Evolutionary conservation across 2,329 filamentous ascomycete genomes (phyloP).

Genomic region (Fusarium dlaminii): DNA sequence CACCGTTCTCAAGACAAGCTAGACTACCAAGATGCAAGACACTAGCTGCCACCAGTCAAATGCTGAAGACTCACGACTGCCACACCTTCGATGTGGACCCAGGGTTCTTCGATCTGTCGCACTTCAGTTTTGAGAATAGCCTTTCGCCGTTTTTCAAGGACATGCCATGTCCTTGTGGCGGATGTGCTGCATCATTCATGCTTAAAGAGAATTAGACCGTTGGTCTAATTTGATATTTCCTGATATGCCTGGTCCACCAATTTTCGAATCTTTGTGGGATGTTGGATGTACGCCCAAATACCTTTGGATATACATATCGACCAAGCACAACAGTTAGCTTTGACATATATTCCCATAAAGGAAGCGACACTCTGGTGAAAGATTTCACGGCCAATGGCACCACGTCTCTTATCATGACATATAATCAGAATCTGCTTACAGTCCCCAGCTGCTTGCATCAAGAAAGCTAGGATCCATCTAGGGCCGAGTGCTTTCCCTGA

Average conservation of each 20-base stretch:
- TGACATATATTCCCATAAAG: background rate
- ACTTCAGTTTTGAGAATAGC: constrained; percentile 31
- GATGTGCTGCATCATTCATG: constrained; percentile 15
- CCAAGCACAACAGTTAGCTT: background rate
- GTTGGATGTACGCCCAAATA: background rate
- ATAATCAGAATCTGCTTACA: background rate
- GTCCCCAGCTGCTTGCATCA: background rate
- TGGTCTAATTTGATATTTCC: constrained; percentile 9
- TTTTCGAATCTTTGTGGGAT: background rate
- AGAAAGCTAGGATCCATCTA: constrained; percentile 1
- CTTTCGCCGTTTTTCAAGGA: constrained; percentile 23
- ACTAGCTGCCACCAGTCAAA: constrained; percentile 21
- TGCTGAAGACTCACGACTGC: constrained; percentile 4
- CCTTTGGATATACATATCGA: background rate
- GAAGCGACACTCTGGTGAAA: background rate
- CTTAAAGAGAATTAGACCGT: constrained; percentile 8
- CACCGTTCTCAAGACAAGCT: constrained; percentile 34
- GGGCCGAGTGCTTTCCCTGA: background rate
- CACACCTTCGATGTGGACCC: constrained; percentile 19
- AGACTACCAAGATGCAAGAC: constrained; percentile 30
- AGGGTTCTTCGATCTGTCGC: constrained; percentile 19
- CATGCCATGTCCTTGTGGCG: constrained; percentile 32
- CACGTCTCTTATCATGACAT: background rate
- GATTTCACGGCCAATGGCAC: background rate
- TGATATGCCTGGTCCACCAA: constrained; percentile 5